phyloP scores from a whole-genome alignment of 495 filamentous ascomycete genomes.

The Darksidea phi region DNA sequence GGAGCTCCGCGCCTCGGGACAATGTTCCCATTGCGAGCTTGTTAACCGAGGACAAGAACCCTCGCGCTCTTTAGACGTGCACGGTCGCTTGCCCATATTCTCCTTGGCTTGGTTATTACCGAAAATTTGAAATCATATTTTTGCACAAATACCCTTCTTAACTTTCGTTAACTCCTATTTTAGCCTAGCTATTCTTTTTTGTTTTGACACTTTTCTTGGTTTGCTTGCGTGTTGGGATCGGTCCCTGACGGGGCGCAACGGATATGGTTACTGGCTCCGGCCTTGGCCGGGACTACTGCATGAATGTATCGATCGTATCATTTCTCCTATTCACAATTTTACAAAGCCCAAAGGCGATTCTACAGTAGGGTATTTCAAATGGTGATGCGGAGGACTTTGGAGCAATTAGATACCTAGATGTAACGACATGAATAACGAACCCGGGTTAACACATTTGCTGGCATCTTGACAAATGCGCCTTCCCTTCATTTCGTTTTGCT shows the following conservation, averaged over 20 bases:
- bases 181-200: constrained; percentile 5
- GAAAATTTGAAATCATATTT: constrained; percentile 2
- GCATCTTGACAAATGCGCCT: neutral
- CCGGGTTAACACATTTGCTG: too few species aligned
- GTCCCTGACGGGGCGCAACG: neutral
- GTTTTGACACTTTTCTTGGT: constrained; percentile 1
- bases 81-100: too few species aligned
- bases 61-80: constrained; percentile 23
- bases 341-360: neutral
- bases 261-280: neutral
- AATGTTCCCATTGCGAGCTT: constrained; percentile 33
- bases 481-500: neutral
- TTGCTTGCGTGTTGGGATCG: neutral
- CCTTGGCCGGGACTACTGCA: neutral
- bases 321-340: too few species aligned
- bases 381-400: too few species aligned
- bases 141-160: constrained; percentile 7
- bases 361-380: neutral
- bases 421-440: neutral
- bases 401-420: too few species aligned
- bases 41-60: constrained; percentile 34
- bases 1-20: constrained; percentile 31
- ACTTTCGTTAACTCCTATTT: constrained; percentile 27
- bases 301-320: neutral
- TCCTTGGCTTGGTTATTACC: neutral